phyloP scores from a whole-genome alignment of 805 yeast genomes.

The Wickerhamiella australiensis region DNA sequence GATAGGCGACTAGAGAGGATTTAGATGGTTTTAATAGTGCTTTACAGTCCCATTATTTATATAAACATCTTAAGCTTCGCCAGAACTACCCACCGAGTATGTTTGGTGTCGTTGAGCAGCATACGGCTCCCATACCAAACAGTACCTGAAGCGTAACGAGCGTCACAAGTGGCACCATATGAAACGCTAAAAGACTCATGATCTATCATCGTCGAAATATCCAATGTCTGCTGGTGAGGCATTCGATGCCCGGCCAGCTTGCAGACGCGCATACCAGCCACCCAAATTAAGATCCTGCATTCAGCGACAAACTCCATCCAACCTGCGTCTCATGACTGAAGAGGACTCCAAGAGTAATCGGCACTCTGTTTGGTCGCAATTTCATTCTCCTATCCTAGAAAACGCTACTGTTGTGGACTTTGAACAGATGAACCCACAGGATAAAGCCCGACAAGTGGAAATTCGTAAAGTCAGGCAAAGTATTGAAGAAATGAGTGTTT shows the following conservation, averaged over 20 bases:
- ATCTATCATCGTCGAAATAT: not conserved
- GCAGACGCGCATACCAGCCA: conserved; percentile 9
- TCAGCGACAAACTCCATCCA: not conserved
- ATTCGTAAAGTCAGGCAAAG: conserved; percentile 20
- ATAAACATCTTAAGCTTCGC: too few relatives aligned
- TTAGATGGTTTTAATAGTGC: not conserved
- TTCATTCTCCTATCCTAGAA: conserved; percentile 16
- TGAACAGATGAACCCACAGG: conserved; percentile 10
- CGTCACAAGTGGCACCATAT: conserved; percentile 1
- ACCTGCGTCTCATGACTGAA: conserved; percentile 3
- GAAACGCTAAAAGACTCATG: not conserved
- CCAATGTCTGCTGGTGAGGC: not conserved
- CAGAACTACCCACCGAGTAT: too few relatives aligned
- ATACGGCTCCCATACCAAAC: not conserved
- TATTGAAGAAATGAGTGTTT: conserved; percentile 17
- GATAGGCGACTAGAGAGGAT: not conserved
- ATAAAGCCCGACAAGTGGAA: conserved; percentile 17
- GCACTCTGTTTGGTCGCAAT: conserved; percentile 9
- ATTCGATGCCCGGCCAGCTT: not conserved
- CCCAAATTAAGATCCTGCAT: conserved; percentile 6
- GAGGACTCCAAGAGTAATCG: conserved; percentile 1
- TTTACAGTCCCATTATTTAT: too few relatives aligned
- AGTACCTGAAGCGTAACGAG: not conserved
- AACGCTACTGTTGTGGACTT: conserved; percentile 19
- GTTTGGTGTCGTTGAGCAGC: too few relatives aligned